These are phyloP conservation scores for Bremia lactucae DNA, from an alignment of 352 stramenopile species.

Conservation along the genomic window DNA sequence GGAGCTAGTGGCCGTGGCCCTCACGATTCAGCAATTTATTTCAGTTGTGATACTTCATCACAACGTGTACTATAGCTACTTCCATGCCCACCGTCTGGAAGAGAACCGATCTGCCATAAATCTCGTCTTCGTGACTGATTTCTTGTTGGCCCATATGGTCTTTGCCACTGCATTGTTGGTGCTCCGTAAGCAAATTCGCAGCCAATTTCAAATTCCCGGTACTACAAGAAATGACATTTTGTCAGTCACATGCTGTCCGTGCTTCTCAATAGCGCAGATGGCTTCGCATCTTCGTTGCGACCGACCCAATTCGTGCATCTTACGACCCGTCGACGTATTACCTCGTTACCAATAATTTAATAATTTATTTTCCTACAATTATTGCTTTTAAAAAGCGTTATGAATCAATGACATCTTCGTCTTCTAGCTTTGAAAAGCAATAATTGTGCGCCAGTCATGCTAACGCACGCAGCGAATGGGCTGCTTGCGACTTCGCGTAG, in stretches of 20 bases:
- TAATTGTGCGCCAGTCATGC: slow-evolving; percentile 7
- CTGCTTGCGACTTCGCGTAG: slow-evolving; percentile 5
- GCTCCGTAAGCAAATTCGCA: slow-evolving; percentile 27
- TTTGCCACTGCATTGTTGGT: slow-evolving; percentile 22
- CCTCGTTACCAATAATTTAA: slow-evolving; percentile 19
- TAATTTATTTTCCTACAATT: no score
- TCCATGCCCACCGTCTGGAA: slow-evolving; percentile 17
- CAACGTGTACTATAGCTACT: slow-evolving; percentile 12
- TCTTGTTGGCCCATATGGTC: slow-evolving; percentile 10
- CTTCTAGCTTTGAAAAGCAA: no score
- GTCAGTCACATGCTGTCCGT: slow-evolving; percentile 28
- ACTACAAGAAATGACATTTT: slow-evolving; percentile 23
- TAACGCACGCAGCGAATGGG: slow-evolving; percentile 3
- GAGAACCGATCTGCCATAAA: slow-evolving; percentile 13
- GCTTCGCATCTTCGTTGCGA: slow-evolving; percentile 53
- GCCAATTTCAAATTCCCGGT: slow-evolving; percentile 45
- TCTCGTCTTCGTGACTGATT: slow-evolving; percentile 8
- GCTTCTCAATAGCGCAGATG: slow-evolving; percentile 53
- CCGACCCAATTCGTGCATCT: slow-evolving; percentile 34
- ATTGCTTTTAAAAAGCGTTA: no score
- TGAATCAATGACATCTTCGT: no score
- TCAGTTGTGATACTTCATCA: slow-evolving; percentile 10
- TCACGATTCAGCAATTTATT: slow-evolving; percentile 14
- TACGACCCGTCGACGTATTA: slow-evolving; percentile 37
- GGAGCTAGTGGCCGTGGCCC: slow-evolving; percentile 5